Evolutionary conservation across 108 stramenopile species (phyloP).

Genomic region (Pseudonitzschia multiseries): DNA sequence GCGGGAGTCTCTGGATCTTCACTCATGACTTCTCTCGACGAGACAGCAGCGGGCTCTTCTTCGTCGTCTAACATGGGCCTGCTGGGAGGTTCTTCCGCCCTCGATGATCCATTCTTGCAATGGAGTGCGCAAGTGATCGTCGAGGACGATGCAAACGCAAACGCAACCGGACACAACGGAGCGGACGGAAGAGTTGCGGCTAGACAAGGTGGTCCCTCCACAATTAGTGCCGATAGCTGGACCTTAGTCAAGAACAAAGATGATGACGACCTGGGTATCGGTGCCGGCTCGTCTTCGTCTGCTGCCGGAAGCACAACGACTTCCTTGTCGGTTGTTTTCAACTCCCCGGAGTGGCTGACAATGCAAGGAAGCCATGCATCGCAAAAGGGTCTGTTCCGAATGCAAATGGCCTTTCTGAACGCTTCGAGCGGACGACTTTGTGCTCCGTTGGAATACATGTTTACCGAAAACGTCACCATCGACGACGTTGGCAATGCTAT

Average conservation of each 20-base stretch:
- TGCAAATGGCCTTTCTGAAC: constrained; percentile 72
- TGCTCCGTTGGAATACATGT: constrained; percentile 80
- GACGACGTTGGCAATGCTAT: constrained; percentile 75
- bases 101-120: constrained; percentile 64
- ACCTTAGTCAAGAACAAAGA: constrained; percentile 17
- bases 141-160: neutral
- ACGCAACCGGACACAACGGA: neutral
- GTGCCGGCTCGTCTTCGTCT: constrained; percentile 1
- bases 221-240: constrained; percentile 38
- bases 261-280: neutral
- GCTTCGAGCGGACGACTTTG: constrained; percentile 64
- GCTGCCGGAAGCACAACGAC: constrained; percentile 17
- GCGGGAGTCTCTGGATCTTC: constrained; percentile 33
- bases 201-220: constrained; percentile 11
- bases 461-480: constrained; percentile 70
- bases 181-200: neutral
- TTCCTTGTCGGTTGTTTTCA: constrained; percentile 60
- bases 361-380: constrained; percentile 51
- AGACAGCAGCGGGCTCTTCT: constrained; percentile 39
- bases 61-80: constrained; percentile 43
- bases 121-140: constrained; percentile 36
- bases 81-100: constrained; percentile 71
- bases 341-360: constrained; percentile 71
- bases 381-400: constrained; percentile 51
- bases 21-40: constrained; percentile 35